A percentile compares a stretch with the other conserved stretches of the same genome.
Evolutionary conservation across 2,329 filamentous ascomycete genomes (phyloP).

Genomic region (Truncatella angustata): DNA sequence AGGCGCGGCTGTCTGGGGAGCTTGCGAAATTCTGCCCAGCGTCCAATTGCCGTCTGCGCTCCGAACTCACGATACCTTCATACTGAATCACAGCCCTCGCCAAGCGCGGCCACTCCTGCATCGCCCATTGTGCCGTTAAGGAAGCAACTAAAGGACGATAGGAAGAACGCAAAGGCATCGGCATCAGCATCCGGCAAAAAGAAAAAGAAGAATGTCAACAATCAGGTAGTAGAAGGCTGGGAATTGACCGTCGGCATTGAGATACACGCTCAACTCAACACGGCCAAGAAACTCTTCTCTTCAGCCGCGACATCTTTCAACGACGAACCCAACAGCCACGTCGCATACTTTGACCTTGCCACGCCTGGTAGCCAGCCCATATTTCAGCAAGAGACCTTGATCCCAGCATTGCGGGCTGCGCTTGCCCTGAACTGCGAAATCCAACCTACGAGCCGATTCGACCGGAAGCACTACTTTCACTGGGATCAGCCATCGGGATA

Average conservation of each 20-base stretch:
- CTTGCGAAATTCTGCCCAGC: conserved; percentile 5
- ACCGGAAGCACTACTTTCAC: conserved; percentile 98
- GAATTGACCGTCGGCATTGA: conserved; percentile 95
- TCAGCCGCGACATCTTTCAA: conserved; percentile 63
- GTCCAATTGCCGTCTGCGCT: background rate
- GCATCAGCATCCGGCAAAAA: conserved; percentile 41
- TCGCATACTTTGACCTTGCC: conserved; percentile 83
- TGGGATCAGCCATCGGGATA: conserved; percentile 97
- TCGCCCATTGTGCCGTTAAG: conserved; percentile 52
- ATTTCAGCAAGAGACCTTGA: conserved; percentile 78
- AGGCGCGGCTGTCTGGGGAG: conserved; percentile 39
- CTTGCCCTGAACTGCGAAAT: conserved; percentile 79
- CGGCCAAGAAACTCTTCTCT: conserved; percentile 86
- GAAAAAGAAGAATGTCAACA: conserved; percentile 43
- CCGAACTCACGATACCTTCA: background rate
- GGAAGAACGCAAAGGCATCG: conserved; percentile 45
- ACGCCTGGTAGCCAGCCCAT: conserved; percentile 85
- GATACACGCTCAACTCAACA: conserved; percentile 95
- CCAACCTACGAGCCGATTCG: conserved; percentile 77
- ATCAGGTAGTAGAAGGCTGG: conserved; percentile 67
- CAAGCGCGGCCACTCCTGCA: background rate
- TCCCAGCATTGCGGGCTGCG: conserved; percentile 89
- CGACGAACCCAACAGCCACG: conserved; percentile 77
- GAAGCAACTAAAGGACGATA: conserved; percentile 71
- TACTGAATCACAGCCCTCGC: background rate